Percentiles rank a stretch among this genome's conserved stretches.
These are phyloP conservation scores for Effrenium voratum DNA, from an alignment of 73 alveolate species.

Conservation along the genomic window DNA sequence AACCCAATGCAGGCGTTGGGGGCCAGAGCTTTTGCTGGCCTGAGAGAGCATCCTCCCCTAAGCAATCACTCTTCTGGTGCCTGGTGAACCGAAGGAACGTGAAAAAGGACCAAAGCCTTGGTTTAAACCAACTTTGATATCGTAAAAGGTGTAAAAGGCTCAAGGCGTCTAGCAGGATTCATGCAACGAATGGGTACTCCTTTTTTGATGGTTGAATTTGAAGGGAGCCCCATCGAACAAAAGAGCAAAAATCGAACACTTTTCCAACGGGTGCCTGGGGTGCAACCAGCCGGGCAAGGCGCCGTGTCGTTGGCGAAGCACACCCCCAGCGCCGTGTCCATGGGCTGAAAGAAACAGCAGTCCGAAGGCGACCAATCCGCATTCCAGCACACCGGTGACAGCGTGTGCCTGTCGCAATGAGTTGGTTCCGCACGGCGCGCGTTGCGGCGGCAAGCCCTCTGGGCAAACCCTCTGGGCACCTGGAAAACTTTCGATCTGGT, in stretches of 20 bases:
- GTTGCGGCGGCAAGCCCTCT: no score
- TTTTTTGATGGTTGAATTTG: neutral
- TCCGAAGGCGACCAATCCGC: neutral
- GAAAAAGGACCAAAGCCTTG: no score
- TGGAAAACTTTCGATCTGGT: no score
- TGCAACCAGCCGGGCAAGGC: neutral
- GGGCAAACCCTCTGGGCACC: no score
- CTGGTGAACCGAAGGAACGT: neutral
- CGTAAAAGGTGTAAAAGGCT: neutral
- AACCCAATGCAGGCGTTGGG: neutral
- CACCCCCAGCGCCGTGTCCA: constrained; percentile 17
- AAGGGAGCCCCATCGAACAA: neutral
- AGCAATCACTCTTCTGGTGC: no score
- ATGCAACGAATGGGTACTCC: neutral
- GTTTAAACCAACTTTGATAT: neutral
- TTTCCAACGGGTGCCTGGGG: neutral
- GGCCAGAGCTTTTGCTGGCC: neutral
- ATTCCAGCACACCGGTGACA: constrained; percentile 14
- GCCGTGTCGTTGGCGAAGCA: constrained; percentile 35
- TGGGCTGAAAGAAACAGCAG: constrained; percentile 39
- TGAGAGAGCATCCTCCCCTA: neutral
- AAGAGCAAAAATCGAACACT: neutral
- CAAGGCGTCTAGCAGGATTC: neutral
- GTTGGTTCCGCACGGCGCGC: neutral
- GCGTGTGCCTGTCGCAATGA: neutral